Percentiles rank a stretch among this genome's conserved stretches.
Evolutionary conservation across 1,284 basidiomycete genomes (phyloP).

Genomic region (Rhodotorula sp.): DNA sequence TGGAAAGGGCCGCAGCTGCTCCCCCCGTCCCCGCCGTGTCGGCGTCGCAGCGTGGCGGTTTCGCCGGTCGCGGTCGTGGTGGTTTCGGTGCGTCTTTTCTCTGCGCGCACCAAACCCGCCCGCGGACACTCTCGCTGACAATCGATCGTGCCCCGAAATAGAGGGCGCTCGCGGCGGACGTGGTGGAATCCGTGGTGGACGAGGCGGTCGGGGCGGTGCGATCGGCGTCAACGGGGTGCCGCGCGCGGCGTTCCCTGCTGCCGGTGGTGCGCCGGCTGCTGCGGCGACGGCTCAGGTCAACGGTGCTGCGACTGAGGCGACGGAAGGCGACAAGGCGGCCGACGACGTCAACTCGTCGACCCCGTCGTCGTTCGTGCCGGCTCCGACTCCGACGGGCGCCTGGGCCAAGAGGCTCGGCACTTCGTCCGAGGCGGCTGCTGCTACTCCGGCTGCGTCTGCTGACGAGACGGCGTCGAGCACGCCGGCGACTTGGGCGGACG

Average conservation of each 20-base stretch:
- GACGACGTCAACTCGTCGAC: conserved; percentile 27
- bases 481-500: conserved; percentile 23
- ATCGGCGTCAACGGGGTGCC: conserved; percentile 54
- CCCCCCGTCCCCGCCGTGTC: conserved; percentile 7
- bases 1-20: conserved; percentile 4
- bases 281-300: conserved; percentile 16
- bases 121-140: neutral
- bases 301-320: conserved; percentile 10
- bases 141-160: neutral
- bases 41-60: conserved; percentile 27
- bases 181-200: conserved; percentile 61
- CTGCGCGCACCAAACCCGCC: too few species aligned
- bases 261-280: neutral
- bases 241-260: conserved; percentile 12
- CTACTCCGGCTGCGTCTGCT: conserved; percentile 1
- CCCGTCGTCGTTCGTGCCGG: conserved; percentile 32
- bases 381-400: conserved; percentile 25
- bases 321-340: neutral
- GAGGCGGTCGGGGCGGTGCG: conserved; percentile 63
- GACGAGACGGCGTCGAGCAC: conserved; percentile 11
- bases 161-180: conserved; percentile 52
- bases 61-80: conserved; percentile 34
- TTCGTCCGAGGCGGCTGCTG: neutral
- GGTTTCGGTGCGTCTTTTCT: conserved; percentile 26
- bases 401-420: conserved; percentile 26